Evolutionary conservation across 78 protist species (phyloP), one percentile per base, ranked within the genome.

Genomic region (Dictyostelium citrinum): DNA sequence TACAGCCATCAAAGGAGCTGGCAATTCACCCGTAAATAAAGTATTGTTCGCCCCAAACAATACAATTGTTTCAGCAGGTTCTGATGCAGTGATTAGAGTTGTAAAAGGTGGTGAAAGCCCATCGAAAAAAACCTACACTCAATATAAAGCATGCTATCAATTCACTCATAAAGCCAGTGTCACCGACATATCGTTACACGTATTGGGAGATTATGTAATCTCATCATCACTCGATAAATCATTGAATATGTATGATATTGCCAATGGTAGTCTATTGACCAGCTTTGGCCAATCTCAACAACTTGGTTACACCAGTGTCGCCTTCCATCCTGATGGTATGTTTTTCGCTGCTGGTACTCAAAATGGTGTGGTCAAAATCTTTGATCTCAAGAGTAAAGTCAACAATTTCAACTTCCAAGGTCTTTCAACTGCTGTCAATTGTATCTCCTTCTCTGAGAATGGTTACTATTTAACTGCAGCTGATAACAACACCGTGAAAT

Each of bases 311-410:
- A 20, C 41, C 2, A 11, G 68, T 55, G 78, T 45, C 11, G 51
- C 8, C 10, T 84, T 97, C 72, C 99, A 98, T 72, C 99, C 99
- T 12, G 99, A 99, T 79, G 99, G 99, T 11, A 45, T 95, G 31
- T 43, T 99, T 37, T 37, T 97, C 3, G 99, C 95, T n/a, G 33
- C 95, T n/a, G 99, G 96, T 31, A 16, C 83, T 7, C 78, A 1
- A 5, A 95, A 75, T 61, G 11, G 41, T 24, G 9, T 67, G 7
- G 86, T 98, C 31, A 22, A 75, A 20, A 60, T 97, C 24, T 96
- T 92, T 97, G 97, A 96, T 60, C 43, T 97, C 77, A 90, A 81
- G 64, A 5, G 80, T 39, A 95, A 68, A 83, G 24, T 33, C 31
- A 81, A 61, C 72, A 41, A 11, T 31, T 90, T 97, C 85, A 64